Evolutionary conservation across 2,329 filamentous ascomycete species (phyloP).

Genomic region (Harringtonia lauricola): DNA sequence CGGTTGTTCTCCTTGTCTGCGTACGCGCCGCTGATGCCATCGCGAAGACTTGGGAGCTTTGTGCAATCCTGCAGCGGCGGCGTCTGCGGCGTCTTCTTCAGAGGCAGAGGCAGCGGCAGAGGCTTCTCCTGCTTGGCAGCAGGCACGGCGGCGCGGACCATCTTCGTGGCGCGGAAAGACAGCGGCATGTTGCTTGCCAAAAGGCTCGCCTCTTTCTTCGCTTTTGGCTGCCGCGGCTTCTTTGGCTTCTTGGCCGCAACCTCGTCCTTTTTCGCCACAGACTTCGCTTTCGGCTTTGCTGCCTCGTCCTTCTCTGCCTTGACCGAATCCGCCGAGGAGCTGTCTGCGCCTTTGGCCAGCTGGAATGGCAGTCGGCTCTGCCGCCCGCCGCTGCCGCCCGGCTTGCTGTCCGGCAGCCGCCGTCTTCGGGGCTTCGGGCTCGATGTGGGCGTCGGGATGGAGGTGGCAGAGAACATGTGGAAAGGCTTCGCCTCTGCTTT

Average conservation of each 20-base stretch:
- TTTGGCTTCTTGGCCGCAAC: conserved; percentile 15
- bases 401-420: conserved; percentile 26
- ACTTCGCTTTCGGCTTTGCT: not conserved
- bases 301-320: conserved; percentile 2
- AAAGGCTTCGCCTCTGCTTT: not conserved
- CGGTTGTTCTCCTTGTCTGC: not conserved
- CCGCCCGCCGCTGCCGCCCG: conserved; percentile 21
- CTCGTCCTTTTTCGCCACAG: conserved; percentile 1
- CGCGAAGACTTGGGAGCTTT: conserved; percentile 6
- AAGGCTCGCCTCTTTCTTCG: conserved; percentile 18
- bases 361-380: conserved; percentile 41
- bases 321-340: not conserved
- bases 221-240: conserved; percentile 20
- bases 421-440: conserved; percentile 37
- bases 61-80: not conserved
- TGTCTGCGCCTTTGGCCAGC: conserved; percentile 4
- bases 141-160: conserved; percentile 11
- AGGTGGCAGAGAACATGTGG: conserved; percentile 24
- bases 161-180: conserved; percentile 33
- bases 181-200: conserved; percentile 20
- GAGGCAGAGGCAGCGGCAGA: not conserved
- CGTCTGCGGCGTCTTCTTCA: not conserved
- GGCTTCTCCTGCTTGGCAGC: conserved; percentile 6
- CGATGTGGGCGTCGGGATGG: conserved; percentile 45
- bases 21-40: not conserved